phyloP scores from a whole-genome alignment of 1,139 yeast species.

The Sugiyamaella pinicola region DNA sequence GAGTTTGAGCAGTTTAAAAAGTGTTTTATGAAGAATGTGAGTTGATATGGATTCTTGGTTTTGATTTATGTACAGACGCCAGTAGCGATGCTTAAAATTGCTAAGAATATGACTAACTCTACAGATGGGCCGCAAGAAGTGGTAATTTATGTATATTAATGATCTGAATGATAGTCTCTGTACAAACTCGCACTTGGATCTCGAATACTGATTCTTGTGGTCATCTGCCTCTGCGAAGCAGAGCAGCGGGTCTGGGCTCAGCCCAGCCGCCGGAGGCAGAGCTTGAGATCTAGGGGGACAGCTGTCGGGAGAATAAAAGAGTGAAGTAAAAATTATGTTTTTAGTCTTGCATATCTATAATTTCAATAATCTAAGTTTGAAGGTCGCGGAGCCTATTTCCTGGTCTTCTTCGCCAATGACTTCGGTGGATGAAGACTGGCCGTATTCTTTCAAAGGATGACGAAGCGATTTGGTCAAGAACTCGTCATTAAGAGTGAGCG shows the following conservation, averaged over 20 bases:
- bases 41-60: slow-evolving; percentile 22
- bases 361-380: slow-evolving; percentile 77
- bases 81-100: background rate
- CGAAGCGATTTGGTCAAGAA: slow-evolving; percentile 78
- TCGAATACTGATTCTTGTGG: no score
- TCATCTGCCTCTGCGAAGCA: slow-evolving; percentile 13
- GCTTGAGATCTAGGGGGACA: no score
- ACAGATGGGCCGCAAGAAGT: slow-evolving; percentile 19
- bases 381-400: slow-evolving; percentile 78
- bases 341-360: slow-evolving; percentile 33
- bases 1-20: slow-evolving; percentile 60
- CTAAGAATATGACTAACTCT: background rate
- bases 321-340: background rate
- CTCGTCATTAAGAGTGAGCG: slow-evolving; percentile 64
- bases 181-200: no score
- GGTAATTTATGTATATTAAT: slow-evolving; percentile 1
- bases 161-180: background rate
- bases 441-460: slow-evolving; percentile 45
- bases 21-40: slow-evolving; percentile 53
- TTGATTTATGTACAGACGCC: no score
- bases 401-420: slow-evolving; percentile 90
- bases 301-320: no score
- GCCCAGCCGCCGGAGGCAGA: slow-evolving; percentile 17
- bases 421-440: slow-evolving; percentile 32
- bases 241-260: slow-evolving; percentile 13